These are phyloP conservation scores for Acanthamoeba healyi DNA, from an alignment of 208 protist species.

Conservation along the genomic window DNA sequence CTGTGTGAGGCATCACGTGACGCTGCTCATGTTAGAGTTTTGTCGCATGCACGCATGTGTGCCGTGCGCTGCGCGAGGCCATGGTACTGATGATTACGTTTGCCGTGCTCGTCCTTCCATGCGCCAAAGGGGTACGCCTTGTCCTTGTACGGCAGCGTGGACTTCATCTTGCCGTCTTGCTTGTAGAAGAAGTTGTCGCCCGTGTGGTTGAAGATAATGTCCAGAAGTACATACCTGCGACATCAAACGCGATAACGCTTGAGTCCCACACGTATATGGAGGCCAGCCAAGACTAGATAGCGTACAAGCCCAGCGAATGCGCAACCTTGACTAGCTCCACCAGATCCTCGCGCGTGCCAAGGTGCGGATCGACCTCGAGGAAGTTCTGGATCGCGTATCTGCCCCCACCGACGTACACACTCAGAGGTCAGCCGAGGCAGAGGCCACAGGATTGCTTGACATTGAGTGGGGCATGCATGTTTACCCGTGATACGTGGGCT, in stretches of 20 bases:
- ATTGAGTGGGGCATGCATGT: too few relatives aligned
- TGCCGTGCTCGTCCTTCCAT: conserved; percentile 34
- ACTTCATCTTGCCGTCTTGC: conserved; percentile 20
- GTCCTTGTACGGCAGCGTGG: conserved; percentile 3
- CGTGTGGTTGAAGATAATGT: conserved; percentile 50
- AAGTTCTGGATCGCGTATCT: conserved; percentile 51
- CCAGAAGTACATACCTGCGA: background rate
- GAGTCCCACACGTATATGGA: background rate
- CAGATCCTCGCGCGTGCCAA: conserved; percentile 11
- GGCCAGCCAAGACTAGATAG: background rate
- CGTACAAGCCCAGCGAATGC: conserved; percentile 22
- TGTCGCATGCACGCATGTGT: background rate
- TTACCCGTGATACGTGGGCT: conserved; percentile 39
- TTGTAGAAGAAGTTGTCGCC: conserved; percentile 57
- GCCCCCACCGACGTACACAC: too few relatives aligned
- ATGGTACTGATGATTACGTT: background rate
- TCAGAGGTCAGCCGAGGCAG: too few relatives aligned
- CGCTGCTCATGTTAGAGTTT: too few relatives aligned
- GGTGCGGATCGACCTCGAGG: conserved; percentile 16
- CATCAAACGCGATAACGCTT: background rate
- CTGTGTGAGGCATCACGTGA: background rate
- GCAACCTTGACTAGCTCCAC: background rate
- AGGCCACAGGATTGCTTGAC: too few relatives aligned
- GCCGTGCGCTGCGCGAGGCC: background rate
- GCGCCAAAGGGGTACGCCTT: background rate